Evolutionary conservation across 306 rosid genomes (phyloP).

Genomic region (Urtica urens): DNA sequence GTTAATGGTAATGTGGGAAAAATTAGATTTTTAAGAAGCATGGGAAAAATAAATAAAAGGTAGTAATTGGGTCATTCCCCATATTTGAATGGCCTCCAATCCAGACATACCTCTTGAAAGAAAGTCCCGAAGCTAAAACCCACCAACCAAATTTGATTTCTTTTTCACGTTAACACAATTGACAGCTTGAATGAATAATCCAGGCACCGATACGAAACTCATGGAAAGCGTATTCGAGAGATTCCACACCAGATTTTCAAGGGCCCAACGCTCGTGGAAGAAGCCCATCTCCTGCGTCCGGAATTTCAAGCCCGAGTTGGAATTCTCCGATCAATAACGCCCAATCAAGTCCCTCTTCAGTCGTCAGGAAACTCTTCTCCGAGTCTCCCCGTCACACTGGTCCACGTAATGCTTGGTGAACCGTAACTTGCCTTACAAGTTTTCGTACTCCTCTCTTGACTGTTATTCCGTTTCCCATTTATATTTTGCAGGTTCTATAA

Average conservation of each 20-base stretch:
- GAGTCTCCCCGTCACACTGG: constrained; percentile 39
- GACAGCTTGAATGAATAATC: too few relatives aligned
- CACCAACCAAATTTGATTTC: constrained; percentile 78
- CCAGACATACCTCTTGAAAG: constrained; percentile 81
- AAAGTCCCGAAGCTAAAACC: constrained; percentile 69
- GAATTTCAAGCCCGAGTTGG: constrained; percentile 27
- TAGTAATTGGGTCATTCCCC: not conserved
- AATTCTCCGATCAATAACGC: constrained; percentile 26
- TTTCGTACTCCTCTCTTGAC: too few relatives aligned
- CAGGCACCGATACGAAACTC: constrained; percentile 55
- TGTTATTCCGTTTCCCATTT: constrained; percentile 1
- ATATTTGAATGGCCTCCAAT: constrained; percentile 63
- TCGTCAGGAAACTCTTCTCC: constrained; percentile 39
- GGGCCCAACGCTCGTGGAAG: constrained; percentile 49
- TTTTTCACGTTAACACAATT: constrained; percentile 63
- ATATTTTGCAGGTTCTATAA: constrained; percentile 29
- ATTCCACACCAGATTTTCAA: constrained; percentile 46
- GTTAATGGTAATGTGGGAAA: too few relatives aligned
- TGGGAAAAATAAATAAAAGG: too few relatives aligned
- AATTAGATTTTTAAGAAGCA: too few relatives aligned
- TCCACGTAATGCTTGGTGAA: constrained; percentile 35
- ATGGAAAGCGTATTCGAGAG: constrained; percentile 46
- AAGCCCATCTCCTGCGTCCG: constrained; percentile 56
- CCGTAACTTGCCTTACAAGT: constrained; percentile 5
- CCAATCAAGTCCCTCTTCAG: constrained; percentile 27